phyloP scores from a whole-genome alignment of 2,329 filamentous ascomycete species.

The Trichoderma sp. region DNA sequence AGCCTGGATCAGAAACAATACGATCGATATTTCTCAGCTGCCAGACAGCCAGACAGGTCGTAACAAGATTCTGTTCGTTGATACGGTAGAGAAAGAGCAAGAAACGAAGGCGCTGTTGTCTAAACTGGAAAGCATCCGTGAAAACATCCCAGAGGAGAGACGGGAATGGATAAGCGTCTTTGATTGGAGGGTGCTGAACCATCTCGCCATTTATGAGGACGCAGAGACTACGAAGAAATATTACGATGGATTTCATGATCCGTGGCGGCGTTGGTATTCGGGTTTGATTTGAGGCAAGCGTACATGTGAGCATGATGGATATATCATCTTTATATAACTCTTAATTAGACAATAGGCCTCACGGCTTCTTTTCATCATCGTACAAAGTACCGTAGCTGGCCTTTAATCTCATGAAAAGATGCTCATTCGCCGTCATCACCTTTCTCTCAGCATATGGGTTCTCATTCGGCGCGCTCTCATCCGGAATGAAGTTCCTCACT shows the following conservation, averaged over 20 bases:
- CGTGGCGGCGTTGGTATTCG: conserved; percentile 45
- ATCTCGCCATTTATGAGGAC: conserved; percentile 41
- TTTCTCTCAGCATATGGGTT: conserved; percentile 52
- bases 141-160: conserved; percentile 28
- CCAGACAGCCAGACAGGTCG: not conserved
- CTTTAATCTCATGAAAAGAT: conserved; percentile 58
- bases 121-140: conserved; percentile 32
- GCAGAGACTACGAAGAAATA: conserved; percentile 30
- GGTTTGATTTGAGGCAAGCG: conserved; percentile 35
- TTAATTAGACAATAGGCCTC: not conserved
- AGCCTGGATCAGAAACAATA: conserved; percentile 32
- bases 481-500: conserved; percentile 44
- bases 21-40: not conserved
- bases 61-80: conserved; percentile 42
- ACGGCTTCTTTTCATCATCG: conserved; percentile 36
- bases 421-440: conserved; percentile 62
- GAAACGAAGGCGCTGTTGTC: conserved; percentile 35
- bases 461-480: conserved; percentile 30
- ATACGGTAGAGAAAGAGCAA: conserved; percentile 33
- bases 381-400: conserved; percentile 59
- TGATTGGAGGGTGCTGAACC: conserved; percentile 46
- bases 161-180: conserved; percentile 43
- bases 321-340: not conserved
- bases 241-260: conserved; percentile 37
- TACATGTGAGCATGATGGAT: not conserved